Conservation (phyloP, 352 stramenopile species). For the Phytophthora brassicae region DNA sequence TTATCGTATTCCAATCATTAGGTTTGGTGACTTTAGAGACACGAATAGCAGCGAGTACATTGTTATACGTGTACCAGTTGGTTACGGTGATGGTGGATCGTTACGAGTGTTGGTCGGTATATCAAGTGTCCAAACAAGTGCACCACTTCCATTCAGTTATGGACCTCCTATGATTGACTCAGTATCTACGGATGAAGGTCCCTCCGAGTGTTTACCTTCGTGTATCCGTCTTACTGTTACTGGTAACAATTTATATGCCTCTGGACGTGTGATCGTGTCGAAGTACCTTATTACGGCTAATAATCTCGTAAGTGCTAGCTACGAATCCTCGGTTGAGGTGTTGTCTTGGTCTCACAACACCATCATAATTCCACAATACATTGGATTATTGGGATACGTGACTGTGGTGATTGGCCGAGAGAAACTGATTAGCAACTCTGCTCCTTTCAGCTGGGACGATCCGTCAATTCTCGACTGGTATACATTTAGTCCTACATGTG, state of each 20-base stretch:
- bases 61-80: conserved; percentile 39
- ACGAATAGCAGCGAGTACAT: conserved; percentile 42
- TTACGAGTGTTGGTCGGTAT: conserved; percentile 43
- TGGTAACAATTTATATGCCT: conserved; percentile 55
- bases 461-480: conserved; percentile 61
- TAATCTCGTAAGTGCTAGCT: conserved; percentile 27
- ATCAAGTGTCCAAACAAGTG: conserved; percentile 42
- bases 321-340: conserved; percentile 18
- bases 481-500: conserved; percentile 43
- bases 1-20: conserved; percentile 42
- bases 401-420: conserved; percentile 46
- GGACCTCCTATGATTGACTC: conserved; percentile 44
- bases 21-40: conserved; percentile 37
- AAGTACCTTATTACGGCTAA: conserved; percentile 35
- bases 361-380: conserved; percentile 41
- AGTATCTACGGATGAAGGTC: conserved; percentile 65
- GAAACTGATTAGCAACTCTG: conserved; percentile 53
- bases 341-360: conserved; percentile 47
- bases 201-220: conserved; percentile 38
- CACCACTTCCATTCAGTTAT: conserved; percentile 41
- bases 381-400: conserved; percentile 50
- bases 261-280: conserved; percentile 40
- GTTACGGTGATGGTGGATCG: conserved; percentile 38
- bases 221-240: conserved; percentile 57
- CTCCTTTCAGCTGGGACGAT: conserved; percentile 61